Base-by-base conservation (phyloP, 2,329 filamentous ascomycete genomes). In the Aureobasidium sp. region DNA sequence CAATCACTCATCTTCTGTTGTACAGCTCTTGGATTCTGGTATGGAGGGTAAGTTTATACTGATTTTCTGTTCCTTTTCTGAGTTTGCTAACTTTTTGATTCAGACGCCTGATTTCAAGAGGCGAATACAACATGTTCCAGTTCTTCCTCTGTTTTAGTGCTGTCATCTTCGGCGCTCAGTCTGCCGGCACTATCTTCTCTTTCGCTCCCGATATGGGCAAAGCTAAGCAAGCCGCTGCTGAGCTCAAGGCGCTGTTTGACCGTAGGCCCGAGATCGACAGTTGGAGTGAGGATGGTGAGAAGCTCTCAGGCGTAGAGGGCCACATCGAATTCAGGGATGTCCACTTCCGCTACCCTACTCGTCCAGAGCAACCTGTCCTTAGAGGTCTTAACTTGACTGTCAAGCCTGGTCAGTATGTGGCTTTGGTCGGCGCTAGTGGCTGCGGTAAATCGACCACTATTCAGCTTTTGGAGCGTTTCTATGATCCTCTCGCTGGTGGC, bases 381-480 rank as follows among this genome's bases (percentile, higher is more conserved):
- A 88, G 90, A 31, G 93, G 92, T 0, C 80, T 97, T 12, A 87
- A 93, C 73, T 80, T 93, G 7, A 79, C 77, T 15, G 84, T 93
- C 45, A 84, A 86, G 31, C 89, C 89, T 0, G 90, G 90, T 4
- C 89, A 93, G 71, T 94, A 93, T 68, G 83, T 93, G 8, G 94
- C 93, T 0, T 83, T 97, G 2, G 94, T 97, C 9, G 94, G 94
- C n/a, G 88, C 93, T 0, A 94, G 89, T 49, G 93, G 94, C 2
- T 96, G 92, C 70, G 94, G 94, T 63, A 97, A 99, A 79, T 91
- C 87, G 55, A 97, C 94, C 0, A 95, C 92, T 0, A 96, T 97
- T 71, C 89, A 90, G 3, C 81, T 97, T 4, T 79, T 97, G 36
- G 93, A 97, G 73, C 88, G 94, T 37, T 97, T 97, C 78, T 97